Base-by-base conservation (phyloP, 805 yeast genomes). In the Wickerhamiella spandovensis region DNA sequence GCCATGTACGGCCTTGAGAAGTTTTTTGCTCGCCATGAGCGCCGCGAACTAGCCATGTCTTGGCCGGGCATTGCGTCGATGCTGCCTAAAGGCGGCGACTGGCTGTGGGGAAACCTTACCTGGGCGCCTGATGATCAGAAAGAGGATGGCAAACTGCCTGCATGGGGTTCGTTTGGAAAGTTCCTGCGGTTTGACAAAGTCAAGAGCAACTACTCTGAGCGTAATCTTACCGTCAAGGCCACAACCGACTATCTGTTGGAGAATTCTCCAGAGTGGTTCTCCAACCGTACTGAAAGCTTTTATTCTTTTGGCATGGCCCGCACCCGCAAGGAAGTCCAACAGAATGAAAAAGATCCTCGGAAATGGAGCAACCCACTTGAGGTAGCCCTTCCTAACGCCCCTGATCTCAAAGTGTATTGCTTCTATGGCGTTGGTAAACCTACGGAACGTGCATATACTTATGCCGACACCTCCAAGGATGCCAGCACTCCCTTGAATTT, bases 341-440 rank as follows among this genome's bases (percentile, higher is more conserved):
- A 58, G 1, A 90, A 92, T 62, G 79, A 84, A 53, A 70, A 78
- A n/a, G 75, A 77, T 58, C 89, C 78, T 57, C 71, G 76, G 46
- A 87, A 84, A 63, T 92, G 98, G 98, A 67, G 80, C n/a, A 92
- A 92, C 61, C 98, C 98, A 2, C 70, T 92, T 46, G 97, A 92
- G 64, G 96, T 81, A 0, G 78, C 90, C 3, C 73, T 92, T 43
- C 98, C 98, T 1, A 72, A 84, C 61, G 98, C 98, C 0, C 97
- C 97, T 2, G 86, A 86, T 62, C 71, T 92, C 82, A 84, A 85
- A 56, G 72, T 88, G 9, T 92, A 72, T 66, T 86, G 96, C 61
- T 81, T 92, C 60, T 92, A 92, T 61, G 98, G 98, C 5, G 87
- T 88, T n/a, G 95, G 96, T 7, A 90, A 88, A 56, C 94, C 95